phyloP scores from a whole-genome alignment of 1,284 basidiomycete species.

The Cutaneotrichosporon daszewskae region DNA sequence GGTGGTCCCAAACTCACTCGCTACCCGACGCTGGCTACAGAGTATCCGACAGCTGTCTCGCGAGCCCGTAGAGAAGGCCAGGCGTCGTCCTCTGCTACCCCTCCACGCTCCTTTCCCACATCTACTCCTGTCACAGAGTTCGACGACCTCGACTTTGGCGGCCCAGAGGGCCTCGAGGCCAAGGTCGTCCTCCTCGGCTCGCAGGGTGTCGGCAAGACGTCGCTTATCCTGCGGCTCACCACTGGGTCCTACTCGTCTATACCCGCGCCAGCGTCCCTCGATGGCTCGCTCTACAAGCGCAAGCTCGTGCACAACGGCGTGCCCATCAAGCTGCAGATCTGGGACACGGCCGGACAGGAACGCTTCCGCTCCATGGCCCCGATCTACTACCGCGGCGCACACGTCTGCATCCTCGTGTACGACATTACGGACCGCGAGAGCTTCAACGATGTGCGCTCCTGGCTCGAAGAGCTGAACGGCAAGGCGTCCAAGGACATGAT shows the following conservation, averaged over 20 bases:
- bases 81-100: conserved; percentile 3
- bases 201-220: conserved; percentile 95
- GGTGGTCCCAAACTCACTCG: conserved; percentile 10
- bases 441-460: conserved; percentile 85
- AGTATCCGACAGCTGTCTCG: conserved; percentile 6
- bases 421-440: conserved; percentile 60
- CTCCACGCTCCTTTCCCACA: neutral
- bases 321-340: conserved; percentile 70
- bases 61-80: neutral
- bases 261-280: conserved; percentile 78
- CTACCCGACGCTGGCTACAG: conserved; percentile 12
- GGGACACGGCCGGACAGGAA: conserved; percentile 99
- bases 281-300: conserved; percentile 91
- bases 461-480: conserved; percentile 65
- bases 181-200: conserved; percentile 97
- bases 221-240: conserved; percentile 85
- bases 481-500: conserved; percentile 43
- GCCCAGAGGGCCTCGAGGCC: conserved; percentile 61
- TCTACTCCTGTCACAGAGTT: conserved; percentile 1
- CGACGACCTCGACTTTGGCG: conserved; percentile 28
- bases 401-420: conserved; percentile 53
- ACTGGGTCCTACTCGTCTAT: conserved; percentile 82
- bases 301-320: conserved; percentile 82
- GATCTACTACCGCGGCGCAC: conserved; percentile 53
- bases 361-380: conserved; percentile 87